Evolutionary conservation across 2,329 filamentous ascomycete genomes (phyloP), one percentile per base, ranked within the genome.

Genomic region (Zasmidium cellare): DNA sequence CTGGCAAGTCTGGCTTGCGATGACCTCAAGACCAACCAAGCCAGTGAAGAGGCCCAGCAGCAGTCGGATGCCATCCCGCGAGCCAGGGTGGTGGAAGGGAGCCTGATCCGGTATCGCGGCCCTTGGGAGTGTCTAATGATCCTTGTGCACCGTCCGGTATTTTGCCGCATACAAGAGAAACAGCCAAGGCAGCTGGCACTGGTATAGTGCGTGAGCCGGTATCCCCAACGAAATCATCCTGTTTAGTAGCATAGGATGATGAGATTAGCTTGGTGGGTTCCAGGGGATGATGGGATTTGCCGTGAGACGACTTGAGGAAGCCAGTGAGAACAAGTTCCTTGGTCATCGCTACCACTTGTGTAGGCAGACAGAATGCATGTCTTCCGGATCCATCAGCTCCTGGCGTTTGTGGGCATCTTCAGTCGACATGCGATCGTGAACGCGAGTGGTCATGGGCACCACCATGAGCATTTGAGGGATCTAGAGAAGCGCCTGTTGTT

Each of bases 251-350:
- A 46, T 12, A 22, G 12, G 9, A 28, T 5, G 3, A 41, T 3
- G 35, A 9, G 7, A n/a, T 41, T 41, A 18, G 35, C 35, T n/a
- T 41, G 28, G 28, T 7, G 7, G 28, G 28, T n/a, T n/a, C n/a
- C 35, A 41, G 7, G 11, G 7, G n/a, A 41, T 6, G 35, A 18
- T 41, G 25, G 25, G 25, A 28, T 5, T 28, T 28, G 25, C 35
- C 35, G 35, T 41, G 7, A 41, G 35, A 41, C 7, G 35, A 18
- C 11, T 14, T 16, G 35, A 51, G 31, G 23, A 59, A 41, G 35
- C 61, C 58, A 63, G 58, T 57, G 19, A 57, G 55, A 52, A 50
- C 22, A 18, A 41, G 24, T 16, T 50, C 53, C 51, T 55, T 57
- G 58, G 56, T 60, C 56, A 57, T 60, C 53, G 46, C 14, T 25